These are phyloP conservation scores for Cichorium intybus DNA, from an alignment of 140 eudicot species.

Conservation along the genomic window DNA sequence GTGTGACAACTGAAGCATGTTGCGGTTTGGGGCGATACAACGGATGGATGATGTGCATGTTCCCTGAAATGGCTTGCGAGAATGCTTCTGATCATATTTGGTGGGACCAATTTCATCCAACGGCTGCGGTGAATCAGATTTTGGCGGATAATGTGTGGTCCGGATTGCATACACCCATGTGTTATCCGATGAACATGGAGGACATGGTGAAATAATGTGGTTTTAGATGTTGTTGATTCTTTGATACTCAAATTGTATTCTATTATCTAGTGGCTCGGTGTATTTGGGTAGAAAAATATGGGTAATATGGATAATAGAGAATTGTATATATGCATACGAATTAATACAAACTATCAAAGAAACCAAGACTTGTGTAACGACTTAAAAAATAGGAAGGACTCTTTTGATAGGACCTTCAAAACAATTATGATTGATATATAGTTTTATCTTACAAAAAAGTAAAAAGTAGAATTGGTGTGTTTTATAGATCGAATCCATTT, in stretches of 20 bases:
- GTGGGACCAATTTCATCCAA: constrained; percentile 93
- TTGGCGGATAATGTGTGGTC: constrained; percentile 79
- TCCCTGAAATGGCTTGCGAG: constrained; percentile 68
- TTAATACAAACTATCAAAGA: background rate
- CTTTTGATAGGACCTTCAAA: too few relatives aligned
- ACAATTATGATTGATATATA: too few relatives aligned
- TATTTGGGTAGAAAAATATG: background rate
- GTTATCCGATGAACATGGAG: constrained; percentile 66
- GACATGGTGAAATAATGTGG: constrained; percentile 37
- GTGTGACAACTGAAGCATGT: constrained; percentile 61
- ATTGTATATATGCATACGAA: constrained; percentile 3
- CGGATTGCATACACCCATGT: constrained; percentile 53
- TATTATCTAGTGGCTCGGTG: background rate
- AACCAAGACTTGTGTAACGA: background rate
- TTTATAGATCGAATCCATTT: too few relatives aligned
- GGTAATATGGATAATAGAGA: background rate
- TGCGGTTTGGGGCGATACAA: constrained; percentile 64
- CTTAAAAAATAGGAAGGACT: background rate
- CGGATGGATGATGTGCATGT: constrained; percentile 63
- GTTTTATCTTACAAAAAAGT: too few relatives aligned
- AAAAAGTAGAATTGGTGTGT: too few relatives aligned
- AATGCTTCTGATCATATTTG: constrained; percentile 58
- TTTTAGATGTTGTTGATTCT: background rate
- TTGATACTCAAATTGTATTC: constrained; percentile 2
- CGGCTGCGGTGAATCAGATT: constrained; percentile 58